A percentile compares a stretch with the other conserved stretches of the same genome.
phyloP scores from a whole-genome alignment of 345 rosid species.

The Arabidopsis arenosa region DNA sequence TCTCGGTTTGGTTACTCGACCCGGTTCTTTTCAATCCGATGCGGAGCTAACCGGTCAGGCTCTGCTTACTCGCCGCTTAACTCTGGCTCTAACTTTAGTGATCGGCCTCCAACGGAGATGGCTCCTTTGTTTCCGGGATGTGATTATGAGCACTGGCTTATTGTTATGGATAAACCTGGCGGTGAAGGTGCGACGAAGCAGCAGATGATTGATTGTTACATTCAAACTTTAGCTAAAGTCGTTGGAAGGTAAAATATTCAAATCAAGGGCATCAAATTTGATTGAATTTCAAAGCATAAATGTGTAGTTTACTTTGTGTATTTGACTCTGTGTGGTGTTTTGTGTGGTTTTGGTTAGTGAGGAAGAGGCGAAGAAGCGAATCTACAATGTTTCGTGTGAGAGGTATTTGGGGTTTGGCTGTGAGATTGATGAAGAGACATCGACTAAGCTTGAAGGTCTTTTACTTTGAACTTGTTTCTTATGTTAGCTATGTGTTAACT shows the following conservation, averaged over 20 bases:
- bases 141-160: constrained; percentile 97
- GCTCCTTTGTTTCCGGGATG: constrained; percentile 94
- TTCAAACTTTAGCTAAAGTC: constrained; percentile 81
- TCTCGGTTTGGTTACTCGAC: constrained; percentile 34
- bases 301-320: constrained; percentile 8
- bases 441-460: constrained; percentile 87
- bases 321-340: constrained; percentile 4
- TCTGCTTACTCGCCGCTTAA: constrained; percentile 86
- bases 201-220: constrained; percentile 92
- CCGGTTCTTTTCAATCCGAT: constrained; percentile 62
- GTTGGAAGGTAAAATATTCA: constrained; percentile 76
- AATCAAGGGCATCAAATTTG: too few relatives aligned
- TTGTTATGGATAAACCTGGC: constrained; percentile 94
- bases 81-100: constrained; percentile 87
- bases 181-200: constrained; percentile 88
- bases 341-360: constrained; percentile 53
- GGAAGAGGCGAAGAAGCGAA: constrained; percentile 91
- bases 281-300: too few relatives aligned
- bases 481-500: constrained; percentile 1
- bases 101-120: constrained; percentile 96
- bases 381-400: constrained; percentile 96
- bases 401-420: constrained; percentile 96
- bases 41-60: constrained; percentile 79
- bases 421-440: constrained; percentile 95
- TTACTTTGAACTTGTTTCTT: constrained; percentile 9